Base-by-base conservation (phyloP, 176 grass and related monocot species). In the Oryza coarctata region DNA sequence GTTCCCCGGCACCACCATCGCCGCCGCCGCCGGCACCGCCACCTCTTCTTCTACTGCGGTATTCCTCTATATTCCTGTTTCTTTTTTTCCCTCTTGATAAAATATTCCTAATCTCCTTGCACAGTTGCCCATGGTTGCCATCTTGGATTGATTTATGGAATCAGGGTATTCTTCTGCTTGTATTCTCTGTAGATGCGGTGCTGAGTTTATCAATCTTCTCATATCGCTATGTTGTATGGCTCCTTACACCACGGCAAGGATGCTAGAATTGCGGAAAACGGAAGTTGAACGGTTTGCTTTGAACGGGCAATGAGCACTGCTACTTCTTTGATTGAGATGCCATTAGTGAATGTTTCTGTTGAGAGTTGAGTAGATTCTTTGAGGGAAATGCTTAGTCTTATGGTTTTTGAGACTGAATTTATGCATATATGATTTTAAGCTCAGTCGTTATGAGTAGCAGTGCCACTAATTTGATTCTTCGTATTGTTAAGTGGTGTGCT, bases 11-110 rank as follows among this genome's bases (percentile, higher is more conserved):
- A 52, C 30, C 5, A 57, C 28, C 80, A 78, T 45, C 43, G 43
- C 5, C 45, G 45, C 68, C 29, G 32, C 74, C 43, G 26, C 73
- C 38, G 38, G 9, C 38, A 10, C 36, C 7, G 7, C 38, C 38
- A 39, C 67, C 20, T 22, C 62, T 9, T 5, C 41, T 55, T 57
- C 80, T 27, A 57, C 60, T 43, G 69, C 45, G 86, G 86, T 88
- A 84, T 45, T 52, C 63, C 33, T 73, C 25, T 58, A 39, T 77
- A 6, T 18, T 31, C 58, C 58, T 33, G 40, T 82, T 67, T 40
- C 73, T 27, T 65, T 64, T 45, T 45, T 15, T 1, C 38, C 38
- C 38, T 39, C 12, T 45, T 15, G 11, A 45, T 45, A 3, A 45
- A 45, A 45, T 45, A 45, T 45, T 15, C 43, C 38, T 39, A 11